Conservation (phyloP, 2,329 filamentous ascomycete species). For the Fusarium marasasianum region DNA sequence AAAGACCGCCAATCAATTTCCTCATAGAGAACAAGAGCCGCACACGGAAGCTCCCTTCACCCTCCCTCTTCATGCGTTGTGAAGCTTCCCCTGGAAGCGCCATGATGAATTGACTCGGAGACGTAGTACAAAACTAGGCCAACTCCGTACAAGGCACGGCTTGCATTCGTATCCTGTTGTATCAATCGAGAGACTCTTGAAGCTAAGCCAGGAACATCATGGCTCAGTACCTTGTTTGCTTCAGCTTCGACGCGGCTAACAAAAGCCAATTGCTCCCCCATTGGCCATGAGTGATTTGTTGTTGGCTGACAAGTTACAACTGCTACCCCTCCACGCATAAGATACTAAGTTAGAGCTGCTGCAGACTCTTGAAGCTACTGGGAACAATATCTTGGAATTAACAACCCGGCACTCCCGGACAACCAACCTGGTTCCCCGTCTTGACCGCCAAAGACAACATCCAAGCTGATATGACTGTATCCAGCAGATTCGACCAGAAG, state of each 20-base stretch:
- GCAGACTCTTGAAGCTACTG: constrained; percentile 5
- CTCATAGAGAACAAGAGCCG: constrained; percentile 19
- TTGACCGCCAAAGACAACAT: constrained; percentile 32
- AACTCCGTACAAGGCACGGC: constrained; percentile 17
- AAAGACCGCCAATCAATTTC: constrained; percentile 17
- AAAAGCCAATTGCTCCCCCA: constrained; percentile 30
- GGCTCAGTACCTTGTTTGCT: not conserved
- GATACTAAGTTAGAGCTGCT: not conserved
- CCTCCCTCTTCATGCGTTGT: not conserved
- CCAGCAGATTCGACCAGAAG: not conserved
- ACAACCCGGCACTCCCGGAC: constrained; percentile 16
- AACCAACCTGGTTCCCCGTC: constrained; percentile 26
- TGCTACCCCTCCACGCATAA: not conserved
- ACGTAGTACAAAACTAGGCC: constrained; percentile 27
- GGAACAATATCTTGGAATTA: constrained; percentile 16
- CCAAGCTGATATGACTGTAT: not conserved
- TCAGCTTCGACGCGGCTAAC: constrained; percentile 4
- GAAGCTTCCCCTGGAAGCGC: constrained; percentile 24
- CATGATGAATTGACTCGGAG: constrained; percentile 14
- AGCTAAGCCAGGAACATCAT: constrained; percentile 32
- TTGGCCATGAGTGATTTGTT: constrained; percentile 32
- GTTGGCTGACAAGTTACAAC: constrained; percentile 11
- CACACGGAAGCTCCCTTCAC: constrained; percentile 17
- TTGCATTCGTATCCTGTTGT: constrained; percentile 12
- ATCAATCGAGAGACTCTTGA: constrained; percentile 6